Evolutionary conservation across 371 early-diverging fungal genomes (phyloP).

Genomic region (Rhizopus stolonifer): DNA sequence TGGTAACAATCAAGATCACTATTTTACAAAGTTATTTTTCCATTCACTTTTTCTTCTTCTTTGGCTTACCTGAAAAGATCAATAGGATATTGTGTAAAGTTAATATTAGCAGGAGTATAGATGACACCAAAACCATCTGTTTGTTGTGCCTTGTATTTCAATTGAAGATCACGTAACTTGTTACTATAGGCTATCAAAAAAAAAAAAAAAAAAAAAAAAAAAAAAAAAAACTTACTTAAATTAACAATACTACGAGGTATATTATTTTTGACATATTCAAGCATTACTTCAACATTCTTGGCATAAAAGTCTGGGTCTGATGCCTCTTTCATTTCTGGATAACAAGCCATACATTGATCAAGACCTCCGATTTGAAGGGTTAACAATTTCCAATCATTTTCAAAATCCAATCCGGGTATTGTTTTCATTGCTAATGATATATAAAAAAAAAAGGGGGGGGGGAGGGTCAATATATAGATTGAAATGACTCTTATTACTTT

Average conservation of each 20-base stretch:
- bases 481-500: slow-evolving; percentile 17
- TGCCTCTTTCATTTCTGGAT: background rate
- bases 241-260: slow-evolving; percentile 7
- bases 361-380: slow-evolving; percentile 32
- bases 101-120: slow-evolving; percentile 20
- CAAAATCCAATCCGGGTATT: slow-evolving; percentile 12
- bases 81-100: slow-evolving; percentile 14
- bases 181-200: slow-evolving; percentile 39
- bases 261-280: slow-evolving; percentile 7
- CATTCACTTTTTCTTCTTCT: background rate
- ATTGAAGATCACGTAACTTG: slow-evolving; percentile 38
- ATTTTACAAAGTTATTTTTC: background rate
- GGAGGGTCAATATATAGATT: slow-evolving; percentile 31
- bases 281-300: slow-evolving; percentile 8
- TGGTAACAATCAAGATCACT: slow-evolving; percentile 17
- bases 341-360: background rate
- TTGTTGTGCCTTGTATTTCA: slow-evolving; percentile 23
- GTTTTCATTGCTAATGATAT: slow-evolving; percentile 10
- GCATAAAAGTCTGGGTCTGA: slow-evolving; percentile 5
- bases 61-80: slow-evolving; percentile 14
- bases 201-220: background rate
- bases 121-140: slow-evolving; percentile 21
- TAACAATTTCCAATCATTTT: slow-evolving; percentile 34
- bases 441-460: too few species aligned
- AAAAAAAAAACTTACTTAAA: slow-evolving; percentile 1